Evolutionary conservation across 192 early-diverging fungal genomes (phyloP).

Genomic region (Allomyces arbusculus): DNA sequence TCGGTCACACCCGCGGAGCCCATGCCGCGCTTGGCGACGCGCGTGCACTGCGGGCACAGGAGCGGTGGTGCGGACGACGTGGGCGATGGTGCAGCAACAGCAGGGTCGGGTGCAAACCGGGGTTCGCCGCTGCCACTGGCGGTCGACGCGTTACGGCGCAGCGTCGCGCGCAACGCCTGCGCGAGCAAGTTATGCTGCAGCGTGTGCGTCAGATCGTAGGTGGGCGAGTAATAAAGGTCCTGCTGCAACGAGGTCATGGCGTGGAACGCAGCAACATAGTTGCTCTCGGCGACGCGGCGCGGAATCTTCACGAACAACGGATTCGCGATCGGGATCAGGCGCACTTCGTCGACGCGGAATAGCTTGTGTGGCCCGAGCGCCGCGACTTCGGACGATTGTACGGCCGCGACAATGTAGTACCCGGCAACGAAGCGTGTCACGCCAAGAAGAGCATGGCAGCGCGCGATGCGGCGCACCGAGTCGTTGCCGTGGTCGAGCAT

Average conservation of each 20-base stretch:
- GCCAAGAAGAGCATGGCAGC: not conserved
- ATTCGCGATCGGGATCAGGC: slow-evolving; percentile 44
- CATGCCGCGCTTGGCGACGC: not conserved
- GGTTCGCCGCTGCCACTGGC: not conserved
- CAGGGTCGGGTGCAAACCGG: not conserved
- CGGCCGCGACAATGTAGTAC: slow-evolving; percentile 76
- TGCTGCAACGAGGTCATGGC: slow-evolving; percentile 72
- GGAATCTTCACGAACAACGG: slow-evolving; percentile 30
- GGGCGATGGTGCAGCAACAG: slow-evolving; percentile 2
- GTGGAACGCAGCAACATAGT: slow-evolving; percentile 65
- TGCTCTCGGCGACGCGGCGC: slow-evolving; percentile 50
- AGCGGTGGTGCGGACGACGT: slow-evolving; percentile 3
- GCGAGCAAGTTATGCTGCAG: slow-evolving; percentile 72
- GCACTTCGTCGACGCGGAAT: slow-evolving; percentile 84
- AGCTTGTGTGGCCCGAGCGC: slow-evolving; percentile 86
- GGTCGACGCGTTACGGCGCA: slow-evolving; percentile 1
- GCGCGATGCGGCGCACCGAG: slow-evolving; percentile 18
- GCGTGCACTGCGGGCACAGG: not conserved
- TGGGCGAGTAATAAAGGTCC: slow-evolving; percentile 94
- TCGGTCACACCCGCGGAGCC: not conserved
- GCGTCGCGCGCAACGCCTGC: slow-evolving; percentile 10
- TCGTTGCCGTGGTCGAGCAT: slow-evolving; percentile 60
- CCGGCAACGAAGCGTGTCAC: slow-evolving; percentile 83
- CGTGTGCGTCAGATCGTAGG: slow-evolving; percentile 83
- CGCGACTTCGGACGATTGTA: slow-evolving; percentile 62